phyloP scores from a whole-genome alignment of 164 flowering plant genomes.

The Buxus sempervirens region DNA sequence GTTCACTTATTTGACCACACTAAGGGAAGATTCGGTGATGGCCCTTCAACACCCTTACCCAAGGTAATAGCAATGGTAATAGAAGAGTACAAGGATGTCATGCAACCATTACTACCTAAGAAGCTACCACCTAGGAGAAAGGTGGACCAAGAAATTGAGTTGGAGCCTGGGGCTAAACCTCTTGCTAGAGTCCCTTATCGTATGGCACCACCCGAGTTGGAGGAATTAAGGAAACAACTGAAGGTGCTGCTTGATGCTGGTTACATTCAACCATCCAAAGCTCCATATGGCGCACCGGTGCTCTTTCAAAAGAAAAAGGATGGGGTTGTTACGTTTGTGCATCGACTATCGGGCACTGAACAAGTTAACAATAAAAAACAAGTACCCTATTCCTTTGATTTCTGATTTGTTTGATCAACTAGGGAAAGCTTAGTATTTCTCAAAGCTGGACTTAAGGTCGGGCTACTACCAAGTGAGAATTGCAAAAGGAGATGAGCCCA shows the following conservation, averaged over 20 bases:
- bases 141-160: slow-evolving; percentile 10
- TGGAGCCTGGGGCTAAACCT: background rate
- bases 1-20: background rate
- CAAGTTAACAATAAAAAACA: background rate
- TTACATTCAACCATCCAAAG: slow-evolving; percentile 7
- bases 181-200: background rate
- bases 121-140: slow-evolving; percentile 3
- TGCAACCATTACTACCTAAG: background rate
- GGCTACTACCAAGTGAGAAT: background rate
- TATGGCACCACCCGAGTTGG: slow-evolving; percentile 5
- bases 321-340: background rate
- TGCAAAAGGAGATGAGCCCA: background rate
- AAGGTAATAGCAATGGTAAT: background rate
- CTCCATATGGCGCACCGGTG: background rate
- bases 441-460: background rate
- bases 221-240: background rate
- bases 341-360: background rate
- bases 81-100: slow-evolving; percentile 8
- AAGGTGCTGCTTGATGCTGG: background rate
- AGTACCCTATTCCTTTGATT: background rate
- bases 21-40: background rate
- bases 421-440: background rate
- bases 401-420: background rate
- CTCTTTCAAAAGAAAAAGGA: background rate
- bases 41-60: background rate